Base-by-base conservation (phyloP, 2,329 filamentous ascomycete genomes). In the Plenodomus lindquistii region DNA sequence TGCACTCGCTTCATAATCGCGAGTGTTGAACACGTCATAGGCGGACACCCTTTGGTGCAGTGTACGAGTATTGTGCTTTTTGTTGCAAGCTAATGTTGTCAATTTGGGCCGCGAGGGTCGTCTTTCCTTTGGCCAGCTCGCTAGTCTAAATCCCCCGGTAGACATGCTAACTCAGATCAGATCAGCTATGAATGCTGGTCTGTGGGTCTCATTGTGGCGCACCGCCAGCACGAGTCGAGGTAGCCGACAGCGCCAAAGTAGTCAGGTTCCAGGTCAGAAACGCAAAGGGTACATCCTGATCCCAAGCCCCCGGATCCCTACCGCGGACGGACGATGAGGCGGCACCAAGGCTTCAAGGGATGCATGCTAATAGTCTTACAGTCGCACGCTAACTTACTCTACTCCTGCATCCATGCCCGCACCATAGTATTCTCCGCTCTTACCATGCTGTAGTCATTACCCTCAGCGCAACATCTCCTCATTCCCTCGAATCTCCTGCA, bases 121-220 rank as follows among this genome's bases (percentile, higher is more conserved):
- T 21, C 21, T 65, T 69, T 53, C 57, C 64, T 67, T 65, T 64
- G 50, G 47, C 44, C 42, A 49, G 44, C 48, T 65, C 59, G 59
- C 63, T 63, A n/a, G n/a, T n/a, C n/a, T n/a, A 63, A 63, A 57
- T 54, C 51, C 55, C 52, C 54, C 61, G 55, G 58, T 55, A 61
- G 51, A 62, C 57, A 62, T 57, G 50, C 59, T 62, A 57, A 54
- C 59, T 63, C 57, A 51, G 54, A 63, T 66, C 55, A 37, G 55
- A 63, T 61, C 65, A 70, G 62, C 66, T 66, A 70, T 61, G 65
- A 65, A 58, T 58, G 57, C 46, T 55, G 66, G 66, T 64, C 67
- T 63, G 66, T 70, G 67, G 60, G 65, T 63, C 51, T 62, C 56
- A 60, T 60, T 63, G 67, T 68, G 65, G 65, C 65, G 66, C 63